Evolutionary conservation across 306 rosid genomes (phyloP).

Genomic region (Erythrophleum fordii): DNA sequence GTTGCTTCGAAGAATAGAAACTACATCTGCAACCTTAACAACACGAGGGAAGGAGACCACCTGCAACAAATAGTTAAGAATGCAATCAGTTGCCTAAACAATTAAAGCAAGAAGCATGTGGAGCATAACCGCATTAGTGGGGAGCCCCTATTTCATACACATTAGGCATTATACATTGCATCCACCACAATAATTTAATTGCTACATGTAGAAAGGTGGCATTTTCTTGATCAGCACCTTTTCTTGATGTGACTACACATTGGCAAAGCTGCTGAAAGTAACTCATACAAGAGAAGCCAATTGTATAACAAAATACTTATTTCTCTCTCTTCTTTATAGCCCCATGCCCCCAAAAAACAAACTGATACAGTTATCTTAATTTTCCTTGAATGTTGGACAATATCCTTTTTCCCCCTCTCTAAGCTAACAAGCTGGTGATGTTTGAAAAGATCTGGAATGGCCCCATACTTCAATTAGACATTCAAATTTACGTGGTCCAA

Average conservation of each 20-base stretch:
- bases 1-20: slow-evolving; percentile 84
- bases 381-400: not conserved
- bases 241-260: not conserved
- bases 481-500: not conserved
- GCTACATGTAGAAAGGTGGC: slow-evolving; percentile 3
- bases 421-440: slow-evolving; percentile 2
- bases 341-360: not conserved
- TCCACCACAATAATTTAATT: slow-evolving; percentile 1
- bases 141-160: not conserved
- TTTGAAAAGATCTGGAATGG: slow-evolving; percentile 14
- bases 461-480: not conserved
- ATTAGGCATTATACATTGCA: slow-evolving; percentile 1
- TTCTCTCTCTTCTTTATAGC: not conserved
- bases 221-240: not conserved
- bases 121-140: slow-evolving; percentile 6
- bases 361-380: not conserved
- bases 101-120: slow-evolving; percentile 19
- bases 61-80: slow-evolving; percentile 50
- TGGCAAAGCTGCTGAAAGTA: not conserved
- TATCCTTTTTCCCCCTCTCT: not conserved
- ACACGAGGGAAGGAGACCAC: slow-evolving; percentile 90
- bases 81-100: slow-evolving; percentile 37
- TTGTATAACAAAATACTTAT: not conserved
- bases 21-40: slow-evolving; percentile 89
- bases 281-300: not conserved